Conservation (phyloP, 2,329 filamentous ascomycete species). For the Pseudocercospora crystallina region DNA sequence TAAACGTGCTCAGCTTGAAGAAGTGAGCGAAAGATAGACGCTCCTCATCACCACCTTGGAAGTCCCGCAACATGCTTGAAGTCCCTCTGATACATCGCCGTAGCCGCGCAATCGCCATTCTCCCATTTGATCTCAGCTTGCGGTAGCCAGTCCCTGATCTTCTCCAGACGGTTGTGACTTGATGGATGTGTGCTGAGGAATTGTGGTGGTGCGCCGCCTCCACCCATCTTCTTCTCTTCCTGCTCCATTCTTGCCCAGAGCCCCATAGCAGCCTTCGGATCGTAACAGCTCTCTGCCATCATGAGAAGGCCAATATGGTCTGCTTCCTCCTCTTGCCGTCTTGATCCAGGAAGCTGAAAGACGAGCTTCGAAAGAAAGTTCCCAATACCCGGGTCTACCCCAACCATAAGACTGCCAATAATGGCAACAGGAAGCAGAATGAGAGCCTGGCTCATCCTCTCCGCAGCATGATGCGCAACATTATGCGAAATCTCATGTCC, state of each 20-base stretch:
- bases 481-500: conserved; percentile 81
- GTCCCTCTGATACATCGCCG: too few species aligned
- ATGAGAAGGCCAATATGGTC: conserved; percentile 80
- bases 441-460: conserved; percentile 55
- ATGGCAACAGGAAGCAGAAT: conserved; percentile 42
- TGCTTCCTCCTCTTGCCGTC: conserved; percentile 71
- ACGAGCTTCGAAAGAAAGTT: conserved; percentile 58
- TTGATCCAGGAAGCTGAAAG: conserved; percentile 66
- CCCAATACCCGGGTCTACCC: conserved; percentile 40
- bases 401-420: conserved; percentile 42
- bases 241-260: conserved; percentile 58
- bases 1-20: too few species aligned
- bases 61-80: too few species aligned
- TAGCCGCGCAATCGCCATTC: too few species aligned
- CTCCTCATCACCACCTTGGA: too few species aligned
- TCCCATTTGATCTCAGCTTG: conserved; percentile 33
- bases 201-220: conserved; percentile 57
- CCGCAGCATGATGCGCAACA: conserved; percentile 66
- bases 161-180: conserved; percentile 63
- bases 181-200: conserved; percentile 77
- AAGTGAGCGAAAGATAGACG: too few species aligned
- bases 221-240: conserved; percentile 55
- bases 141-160: conserved; percentile 61
- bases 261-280: conserved; percentile 64
- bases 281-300: conserved; percentile 78